Evolutionary conservation across 169 alveolate genomes (phyloP), one percentile per base, ranked within the genome.

Genomic region (Cryptosporidium meleagridis): DNA sequence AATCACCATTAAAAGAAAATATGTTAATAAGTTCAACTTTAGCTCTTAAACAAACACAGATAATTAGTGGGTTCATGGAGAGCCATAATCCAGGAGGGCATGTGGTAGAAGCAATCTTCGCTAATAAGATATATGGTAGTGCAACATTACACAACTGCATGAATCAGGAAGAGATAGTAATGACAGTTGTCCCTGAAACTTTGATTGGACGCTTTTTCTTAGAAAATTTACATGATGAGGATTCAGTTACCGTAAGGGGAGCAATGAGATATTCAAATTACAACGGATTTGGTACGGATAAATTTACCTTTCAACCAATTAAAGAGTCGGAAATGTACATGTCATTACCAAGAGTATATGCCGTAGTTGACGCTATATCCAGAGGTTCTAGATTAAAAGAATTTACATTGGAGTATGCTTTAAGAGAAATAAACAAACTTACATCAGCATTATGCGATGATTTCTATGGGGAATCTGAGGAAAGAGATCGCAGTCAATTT

Each of bases 101-200:
- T 16, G 69, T 48, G 26, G 65, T 71, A 6, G 85, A 71, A 35
- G 69, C 85, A 29, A 71, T 71, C 51, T 71, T 71, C 8, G 85
- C 45, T 12, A 71, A 71, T 52, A 71, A 1, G 48, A 0, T 51
- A 16, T 68, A 44, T 39, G 85, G 85, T 16, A 71, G 85, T 23
- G 67, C 85, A 51, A 23, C 45, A 14, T 18, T 71, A 45, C n/a
- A n/a, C 0, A 52, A 29, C 12, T 23, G n/a, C 4, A 71, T 71
- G 85, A 68, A 71, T 26, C 85, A 71, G 67, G 85, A 71, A n/a
- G 85, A 71, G 41, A 71, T 71, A 21, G 21, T 71, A 26, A 71
- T 71, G 85, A 48, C 85, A 18, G 9, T 10, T 71, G 61, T 69
- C 26, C 85, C 85, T 0, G 85, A 71, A 48, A 71, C 85, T 16